A percentile compares a stretch with the other conserved stretches of the same genome.
Evolutionary conservation across 2,329 filamentous ascomycete species (phyloP).

Genomic region (Hypoxylon sp.): DNA sequence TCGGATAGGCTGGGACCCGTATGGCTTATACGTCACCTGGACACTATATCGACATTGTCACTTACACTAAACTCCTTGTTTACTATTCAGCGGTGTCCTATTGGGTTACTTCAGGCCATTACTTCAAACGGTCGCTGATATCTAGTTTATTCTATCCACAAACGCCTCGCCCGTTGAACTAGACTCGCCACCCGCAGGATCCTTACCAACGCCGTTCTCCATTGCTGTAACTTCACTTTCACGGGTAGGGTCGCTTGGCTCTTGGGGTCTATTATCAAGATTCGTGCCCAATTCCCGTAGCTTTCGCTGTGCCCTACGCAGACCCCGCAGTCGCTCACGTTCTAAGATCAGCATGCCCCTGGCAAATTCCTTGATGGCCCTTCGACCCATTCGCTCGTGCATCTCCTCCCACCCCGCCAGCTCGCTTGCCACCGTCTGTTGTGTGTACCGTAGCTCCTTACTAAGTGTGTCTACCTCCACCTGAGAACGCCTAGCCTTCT

Average conservation of each 20-base stretch:
- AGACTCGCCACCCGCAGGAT: conserved; percentile 40
- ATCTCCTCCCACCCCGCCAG: conserved; percentile 94
- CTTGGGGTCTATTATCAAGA: conserved; percentile 32
- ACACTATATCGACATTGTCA: conserved; percentile 22
- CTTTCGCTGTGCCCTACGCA: conserved; percentile 81
- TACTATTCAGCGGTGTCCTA: conserved; percentile 21
- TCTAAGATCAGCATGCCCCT: conserved; percentile 83
- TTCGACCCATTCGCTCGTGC: conserved; percentile 80
- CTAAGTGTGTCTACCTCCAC: conserved; percentile 79
- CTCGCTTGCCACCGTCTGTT: conserved; percentile 91
- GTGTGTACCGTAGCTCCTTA: conserved; percentile 87
- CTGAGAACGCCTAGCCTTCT: conserved; percentile 77
- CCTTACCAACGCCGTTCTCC: conserved; percentile 30
- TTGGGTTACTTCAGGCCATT: conserved; percentile 14
- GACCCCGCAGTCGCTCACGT: conserved; percentile 79
- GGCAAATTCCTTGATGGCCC: conserved; percentile 81
- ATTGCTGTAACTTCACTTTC: conserved; percentile 24
- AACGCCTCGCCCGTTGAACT: conserved; percentile 39
- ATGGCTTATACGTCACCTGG: conserved; percentile 1
- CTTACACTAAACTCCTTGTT: conserved; percentile 19
- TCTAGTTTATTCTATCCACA: conserved; percentile 40
- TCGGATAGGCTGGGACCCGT: conserved; percentile 17
- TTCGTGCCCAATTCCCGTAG: conserved; percentile 54
- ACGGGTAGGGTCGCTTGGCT: conserved; percentile 4
- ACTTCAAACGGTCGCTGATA: conserved; percentile 24